Base-by-base conservation (phyloP, 2,329 filamentous ascomycete species). In the Grosmannia huntii region DNA sequence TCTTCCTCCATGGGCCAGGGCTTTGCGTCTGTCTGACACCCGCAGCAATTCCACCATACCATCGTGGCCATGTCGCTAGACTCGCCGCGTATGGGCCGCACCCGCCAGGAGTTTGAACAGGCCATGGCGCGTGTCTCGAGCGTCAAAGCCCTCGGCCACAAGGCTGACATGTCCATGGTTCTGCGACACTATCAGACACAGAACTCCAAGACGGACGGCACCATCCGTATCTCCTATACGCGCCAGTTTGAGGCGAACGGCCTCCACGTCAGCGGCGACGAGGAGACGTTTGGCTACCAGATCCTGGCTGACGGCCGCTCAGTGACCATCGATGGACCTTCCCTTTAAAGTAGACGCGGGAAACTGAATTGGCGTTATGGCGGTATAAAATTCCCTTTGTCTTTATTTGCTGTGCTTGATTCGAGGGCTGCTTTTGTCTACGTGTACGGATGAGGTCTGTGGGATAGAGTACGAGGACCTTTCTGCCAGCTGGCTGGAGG, bases 21-120 rank as follows among this genome's bases (percentile, higher is more conserved):
- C 11, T 23, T 36, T 9, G 4, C 2, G 16, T 10, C 27, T 14
- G 11, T 14, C 25, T 33, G 12, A 52, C 21, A 52, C 21, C 5
- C 27, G 7, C 50, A 63, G 62, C 61, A 59, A 57, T 63, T 61
- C 53, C 46, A 63, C 57, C 57, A 64, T 50, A 41, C 60, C 56
- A 57, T 64, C 14, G 31, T 62, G 12, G 53, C 59, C 25, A 53
- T 62, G 50, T 36, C 58, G 5, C 54, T 60, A 2, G 41, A 41
- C 16, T 44, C 53, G 23, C 59, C 61, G 16, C 25, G 27, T 1
- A 49, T 59, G 36, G 44, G 54, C 21, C 56, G 53, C 27, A 23
- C 59, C 23, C 56, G 48, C 33, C 19, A 25, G 19, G 44, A 55
- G 25, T 62, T 60, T 25, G 36, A 31, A 2, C 46, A 56, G 12